These are phyloP conservation scores for Neoscytalidium dimidiatum DNA, from an alignment of 2,329 filamentous ascomycete genomes.

Conservation along the genomic window DNA sequence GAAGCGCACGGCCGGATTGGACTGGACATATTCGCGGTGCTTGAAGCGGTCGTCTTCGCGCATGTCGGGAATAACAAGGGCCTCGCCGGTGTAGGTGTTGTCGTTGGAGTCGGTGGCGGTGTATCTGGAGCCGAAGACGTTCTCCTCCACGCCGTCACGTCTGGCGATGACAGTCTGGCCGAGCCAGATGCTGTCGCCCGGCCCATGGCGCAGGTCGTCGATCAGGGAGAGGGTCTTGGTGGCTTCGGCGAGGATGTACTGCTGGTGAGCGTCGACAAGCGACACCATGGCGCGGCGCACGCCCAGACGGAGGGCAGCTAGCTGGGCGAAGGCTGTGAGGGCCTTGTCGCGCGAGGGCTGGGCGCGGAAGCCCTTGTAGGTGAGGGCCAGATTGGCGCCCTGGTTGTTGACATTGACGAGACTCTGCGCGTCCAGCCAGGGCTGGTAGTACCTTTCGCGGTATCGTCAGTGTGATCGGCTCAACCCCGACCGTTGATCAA, in stretches of 20 bases:
- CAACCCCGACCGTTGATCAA: background rate
- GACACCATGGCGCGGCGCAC: conserved; percentile 37
- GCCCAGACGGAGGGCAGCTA: conserved; percentile 36
- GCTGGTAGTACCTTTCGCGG: conserved; percentile 34
- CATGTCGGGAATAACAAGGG: conserved; percentile 34
- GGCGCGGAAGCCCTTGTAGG: conserved; percentile 29
- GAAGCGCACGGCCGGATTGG: conserved; percentile 39
- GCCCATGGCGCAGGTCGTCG: conserved; percentile 19
- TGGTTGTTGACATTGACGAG: conserved; percentile 29
- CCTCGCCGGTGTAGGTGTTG: conserved; percentile 13
- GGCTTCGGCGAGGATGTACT: conserved; percentile 42
- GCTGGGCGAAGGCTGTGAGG: conserved; percentile 37
- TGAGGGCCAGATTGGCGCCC: conserved; percentile 30
- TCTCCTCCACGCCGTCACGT: conserved; percentile 24
- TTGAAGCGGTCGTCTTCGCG: conserved; percentile 41
- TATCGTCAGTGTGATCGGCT: conserved; percentile 1
- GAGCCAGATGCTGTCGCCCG: conserved; percentile 27
- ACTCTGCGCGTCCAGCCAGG: conserved; percentile 38
- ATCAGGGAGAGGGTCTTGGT: conserved; percentile 32
- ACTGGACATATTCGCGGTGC: conserved; percentile 32
- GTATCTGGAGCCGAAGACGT: conserved; percentile 12
- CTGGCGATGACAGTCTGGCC: conserved; percentile 35
- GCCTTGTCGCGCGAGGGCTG: conserved; percentile 26
- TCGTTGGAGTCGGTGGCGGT: conserved; percentile 9
- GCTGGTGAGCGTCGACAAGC: conserved; percentile 34